phyloP scores from a whole-genome alignment of 352 stramenopile genomes.

The Phytophthora pisi region DNA sequence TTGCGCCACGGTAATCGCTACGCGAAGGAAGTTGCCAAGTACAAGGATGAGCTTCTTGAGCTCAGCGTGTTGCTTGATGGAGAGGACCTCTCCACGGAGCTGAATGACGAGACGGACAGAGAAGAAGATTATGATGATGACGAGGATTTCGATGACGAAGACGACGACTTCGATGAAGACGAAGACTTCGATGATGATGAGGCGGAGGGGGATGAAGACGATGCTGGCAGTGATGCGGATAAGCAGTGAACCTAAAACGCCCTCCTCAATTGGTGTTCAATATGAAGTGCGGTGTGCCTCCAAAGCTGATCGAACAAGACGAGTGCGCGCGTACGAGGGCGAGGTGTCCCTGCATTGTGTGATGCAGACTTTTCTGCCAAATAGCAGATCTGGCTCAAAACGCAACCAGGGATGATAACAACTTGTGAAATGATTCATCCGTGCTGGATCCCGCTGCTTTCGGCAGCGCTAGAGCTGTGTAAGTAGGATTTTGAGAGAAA shows the following conservation, averaged over 20 bases:
- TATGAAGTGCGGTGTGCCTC: constrained; percentile 2
- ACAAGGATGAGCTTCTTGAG: constrained; percentile 46
- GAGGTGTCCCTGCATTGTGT: neutral
- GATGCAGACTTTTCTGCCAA: constrained; percentile 7
- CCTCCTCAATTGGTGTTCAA: constrained; percentile 25
- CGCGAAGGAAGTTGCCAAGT: constrained; percentile 62
- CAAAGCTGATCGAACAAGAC: constrained; percentile 2
- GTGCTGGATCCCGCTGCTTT: neutral
- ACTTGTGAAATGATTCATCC: neutral
- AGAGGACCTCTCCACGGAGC: constrained; percentile 10
- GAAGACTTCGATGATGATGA: constrained; percentile 5
- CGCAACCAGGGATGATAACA: neutral
- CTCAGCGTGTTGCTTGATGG: constrained; percentile 38
- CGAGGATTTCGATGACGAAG: constrained; percentile 6
- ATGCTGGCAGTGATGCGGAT: neutral
- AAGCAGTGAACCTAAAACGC: constrained; percentile 13
- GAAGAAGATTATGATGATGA: constrained; percentile 19
- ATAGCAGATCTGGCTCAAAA: no score
- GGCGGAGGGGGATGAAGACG: constrained; percentile 3
- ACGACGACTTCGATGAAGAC: constrained; percentile 6
- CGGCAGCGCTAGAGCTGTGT: constrained; percentile 4
- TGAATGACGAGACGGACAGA: neutral
- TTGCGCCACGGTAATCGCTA: constrained; percentile 73
- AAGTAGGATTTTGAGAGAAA: constrained; percentile 24
- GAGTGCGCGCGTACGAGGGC: neutral